Evolutionary conservation across 768 basidiomycete genomes (phyloP), one percentile per base, ranked within the genome.

Genomic region (Auriculariales sp.): DNA sequence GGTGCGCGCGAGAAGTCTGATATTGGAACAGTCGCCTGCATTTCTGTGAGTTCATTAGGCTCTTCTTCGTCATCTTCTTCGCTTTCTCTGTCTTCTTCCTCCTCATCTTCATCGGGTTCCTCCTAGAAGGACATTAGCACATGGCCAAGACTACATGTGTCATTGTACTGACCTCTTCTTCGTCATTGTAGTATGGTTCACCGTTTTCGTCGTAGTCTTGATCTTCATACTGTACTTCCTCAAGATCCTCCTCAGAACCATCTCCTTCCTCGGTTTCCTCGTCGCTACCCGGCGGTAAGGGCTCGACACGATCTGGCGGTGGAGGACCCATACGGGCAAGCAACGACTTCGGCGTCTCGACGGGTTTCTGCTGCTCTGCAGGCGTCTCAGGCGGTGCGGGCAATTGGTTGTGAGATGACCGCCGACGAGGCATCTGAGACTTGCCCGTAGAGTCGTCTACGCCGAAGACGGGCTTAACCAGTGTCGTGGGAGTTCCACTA

Each of bases 391-490:
- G 39, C 17, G 27, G 39, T 11, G 39, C 22, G 22, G 39, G 39
- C 39, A 25, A 44, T 15, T 44, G 73, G 39, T 73, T 60, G 29
- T 62, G 69, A 39, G 55, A 49, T 1, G 61, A 62, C 29, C 53
- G 49, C 28, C 56, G 52, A 24, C 29, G 22, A 24, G 27, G 27
- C 19, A 19, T 22, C 14, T 19, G 33, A 27, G 47, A 28, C 17
- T 42, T 49, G 17, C 22, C 42, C 4, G 53, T n/a, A n/a, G 27
- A 17, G 44, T 27, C 24, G 35, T 24, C 10, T 25, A 48, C 5
- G 39, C 30, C 30, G 48, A 25, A 4, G 45, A n/a, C 11, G 47
- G 25, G 28, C 15, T 45, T 24, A 12, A 17, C 29, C n/a, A n/a
- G n/a, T n/a, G n/a, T n/a, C n/a, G n/a, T n/a, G n/a, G n/a, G n/a